Percentiles rank a stretch among this genome's conserved stretches.
phyloP scores from a whole-genome alignment of 176 grass and related monocot genomes.

The Triticum dicoccoides region DNA sequence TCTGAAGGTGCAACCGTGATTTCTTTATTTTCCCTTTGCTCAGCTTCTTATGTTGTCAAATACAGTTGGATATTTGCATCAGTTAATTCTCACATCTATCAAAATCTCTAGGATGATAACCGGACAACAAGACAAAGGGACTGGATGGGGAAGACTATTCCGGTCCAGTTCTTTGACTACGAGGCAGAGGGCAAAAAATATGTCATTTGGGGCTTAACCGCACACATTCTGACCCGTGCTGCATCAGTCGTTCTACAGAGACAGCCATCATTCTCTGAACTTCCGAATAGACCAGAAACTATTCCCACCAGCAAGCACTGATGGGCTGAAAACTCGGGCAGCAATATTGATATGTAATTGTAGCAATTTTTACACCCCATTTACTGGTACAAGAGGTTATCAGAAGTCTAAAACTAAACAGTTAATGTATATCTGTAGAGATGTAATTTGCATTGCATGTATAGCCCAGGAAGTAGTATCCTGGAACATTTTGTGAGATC shows the following conservation, averaged over 20 bases:
- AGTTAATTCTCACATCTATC: neutral
- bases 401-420: neutral
- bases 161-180: conserved; percentile 76
- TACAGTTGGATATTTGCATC: neutral
- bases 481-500: neutral
- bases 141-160: conserved; percentile 63
- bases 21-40: neutral
- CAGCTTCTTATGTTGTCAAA: neutral
- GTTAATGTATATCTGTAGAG: conserved; percentile 1
- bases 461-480: neutral
- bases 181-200: conserved; percentile 44
- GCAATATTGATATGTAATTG: neutral
- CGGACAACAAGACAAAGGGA: conserved; percentile 44
- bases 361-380: neutral
- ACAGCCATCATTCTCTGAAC: conserved; percentile 62
- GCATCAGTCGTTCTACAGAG: conserved; percentile 67
- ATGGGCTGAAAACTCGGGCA: neutral
- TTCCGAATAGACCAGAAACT: conserved; percentile 19
- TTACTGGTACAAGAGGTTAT: neutral
- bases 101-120: conserved; percentile 62
- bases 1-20: conserved; percentile 60
- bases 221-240: conserved; percentile 70
- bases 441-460: neutral
- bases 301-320: neutral
- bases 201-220: conserved; percentile 94